A percentile compares a stretch with the other conserved stretches of the same genome.
These are phyloP conservation scores for Talaromyces sp. DNA, from an alignment of 2,329 filamentous ascomycete species.

Conservation along the genomic window DNA sequence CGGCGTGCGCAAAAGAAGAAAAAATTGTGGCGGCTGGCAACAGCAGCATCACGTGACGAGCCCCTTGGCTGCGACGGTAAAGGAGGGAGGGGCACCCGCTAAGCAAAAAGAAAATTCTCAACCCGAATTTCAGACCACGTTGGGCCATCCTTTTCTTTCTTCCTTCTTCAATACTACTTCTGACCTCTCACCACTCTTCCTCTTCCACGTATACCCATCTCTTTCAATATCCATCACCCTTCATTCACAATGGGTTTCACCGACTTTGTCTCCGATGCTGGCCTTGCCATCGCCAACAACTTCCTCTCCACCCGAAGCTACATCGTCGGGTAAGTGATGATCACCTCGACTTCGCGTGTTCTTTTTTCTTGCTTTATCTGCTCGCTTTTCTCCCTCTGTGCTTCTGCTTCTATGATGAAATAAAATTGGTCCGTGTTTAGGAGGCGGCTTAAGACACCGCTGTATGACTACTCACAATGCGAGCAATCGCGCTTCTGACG, in stretches of 20 bases:
- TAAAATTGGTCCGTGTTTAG: constrained; percentile 91
- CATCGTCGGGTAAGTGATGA: constrained; percentile 71
- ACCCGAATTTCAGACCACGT: constrained; percentile 25
- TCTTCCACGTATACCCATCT: constrained; percentile 18
- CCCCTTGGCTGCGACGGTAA: constrained; percentile 8
- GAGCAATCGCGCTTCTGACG: constrained; percentile 75
- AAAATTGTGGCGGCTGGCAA: constrained; percentile 13
- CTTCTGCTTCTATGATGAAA: constrained; percentile 66
- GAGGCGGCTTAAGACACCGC: constrained; percentile 91
- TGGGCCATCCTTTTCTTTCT: constrained; percentile 30
- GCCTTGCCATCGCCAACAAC: constrained; percentile 56
- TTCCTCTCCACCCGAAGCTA: constrained; percentile 66
- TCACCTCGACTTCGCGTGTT: neutral
- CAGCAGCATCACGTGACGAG: constrained; percentile 31
- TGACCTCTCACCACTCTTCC: constrained; percentile 23
- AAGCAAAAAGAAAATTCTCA: constrained; percentile 27
- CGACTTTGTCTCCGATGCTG: constrained; percentile 63
- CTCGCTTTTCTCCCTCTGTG: constrained; percentile 27
- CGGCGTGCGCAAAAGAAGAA: constrained; percentile 4
- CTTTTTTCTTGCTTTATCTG: neutral
- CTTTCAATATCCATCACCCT: constrained; percentile 5
- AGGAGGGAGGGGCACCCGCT: constrained; percentile 29
- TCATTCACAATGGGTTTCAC: constrained; percentile 62
- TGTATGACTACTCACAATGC: constrained; percentile 74
- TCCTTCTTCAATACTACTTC: constrained; percentile 29